Evolutionary conservation across 805 yeast species (phyloP).

Genomic region (Ogataea parapolymorpha): DNA sequence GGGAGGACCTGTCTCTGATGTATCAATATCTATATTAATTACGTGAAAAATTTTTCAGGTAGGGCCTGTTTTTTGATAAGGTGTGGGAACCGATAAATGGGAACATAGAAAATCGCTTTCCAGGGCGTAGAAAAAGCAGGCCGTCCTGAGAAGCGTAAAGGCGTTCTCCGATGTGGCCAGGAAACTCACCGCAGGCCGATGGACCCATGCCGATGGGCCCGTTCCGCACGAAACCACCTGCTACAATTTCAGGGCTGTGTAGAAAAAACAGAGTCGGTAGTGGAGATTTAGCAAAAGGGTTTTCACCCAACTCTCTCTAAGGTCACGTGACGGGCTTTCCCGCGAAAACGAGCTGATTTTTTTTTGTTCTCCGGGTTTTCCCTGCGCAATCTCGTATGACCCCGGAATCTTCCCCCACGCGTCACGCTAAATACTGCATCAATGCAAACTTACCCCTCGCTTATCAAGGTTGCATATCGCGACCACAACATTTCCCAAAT

Average conservation of each 20-base stretch:
- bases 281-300: not conserved
- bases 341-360: too few species aligned
- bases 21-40: constrained; percentile 6
- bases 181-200: too few species aligned
- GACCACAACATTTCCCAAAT: constrained; percentile 1
- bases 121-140: too few species aligned
- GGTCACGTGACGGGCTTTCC: not conserved
- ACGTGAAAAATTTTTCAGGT: constrained; percentile 9
- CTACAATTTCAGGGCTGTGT: not conserved
- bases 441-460: not conserved
- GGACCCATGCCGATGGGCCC: too few species aligned
- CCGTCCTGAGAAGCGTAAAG: too few species aligned
- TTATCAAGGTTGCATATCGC: not conserved
- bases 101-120: too few species aligned
- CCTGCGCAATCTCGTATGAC: not conserved
- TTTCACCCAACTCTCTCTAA: not conserved
- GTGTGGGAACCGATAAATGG: not conserved
- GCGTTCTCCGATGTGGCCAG: too few species aligned
- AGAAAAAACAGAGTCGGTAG: not conserved
- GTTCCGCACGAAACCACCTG: too few species aligned
- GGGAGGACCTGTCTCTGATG: constrained; percentile 4
- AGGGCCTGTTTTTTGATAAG: not conserved
- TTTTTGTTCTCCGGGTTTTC: too few species aligned
- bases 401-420: constrained; percentile 1
- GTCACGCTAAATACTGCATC: not conserved